Base-by-base conservation (phyloP, 2,329 filamentous ascomycete genomes). In the Bipolaris sorokiniana region DNA sequence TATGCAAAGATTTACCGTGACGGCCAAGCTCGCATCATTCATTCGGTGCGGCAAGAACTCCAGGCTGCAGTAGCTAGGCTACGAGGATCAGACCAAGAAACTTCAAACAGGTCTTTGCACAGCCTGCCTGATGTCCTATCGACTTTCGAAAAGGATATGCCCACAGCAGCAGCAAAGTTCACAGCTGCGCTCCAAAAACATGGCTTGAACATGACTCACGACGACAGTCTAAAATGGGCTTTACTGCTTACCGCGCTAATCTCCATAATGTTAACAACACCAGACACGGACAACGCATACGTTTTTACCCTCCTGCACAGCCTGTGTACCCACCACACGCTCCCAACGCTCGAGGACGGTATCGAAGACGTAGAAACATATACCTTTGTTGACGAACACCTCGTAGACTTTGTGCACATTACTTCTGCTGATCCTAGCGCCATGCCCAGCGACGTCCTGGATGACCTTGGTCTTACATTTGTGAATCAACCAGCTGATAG, bases 1-100 rank as follows among this genome's bases (percentile, higher is more conserved):
- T 75, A 75, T 44, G 78, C 79, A 2, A 72, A 71, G 36, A 76
- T 78, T 6, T 82, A 81, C 60, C 76, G 80, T 18, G 69, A 76
- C 42, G 71, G 77, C 6, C 80, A 82, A 63, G 67, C 68, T 2
- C 64, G 54, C 2, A 67, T 74, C 48, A 63, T 75, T 18, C 62
- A 72, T 38, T 54, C 61, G 7, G 63, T 73, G 3, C 61, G 63
- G 5, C 13, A 26, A 6, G 67, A 74, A 50, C 67, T 74, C 9
- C 42, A 65, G 26, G 54, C 56, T 20, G 61, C 60, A 1, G 36
- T 70, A 33, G 16, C 54, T 22, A 51, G 45, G 5, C 34, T 65
- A 15, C 54, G 54, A 13, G 11, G 50, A 20, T 26, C 61, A 2
- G 33, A 42, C 11, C 41, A 41, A 7, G 34, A 54, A 5, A 1